phyloP scores from a whole-genome alignment of 352 stramenopile genomes.

The Globisporangium heterothallicum region DNA sequence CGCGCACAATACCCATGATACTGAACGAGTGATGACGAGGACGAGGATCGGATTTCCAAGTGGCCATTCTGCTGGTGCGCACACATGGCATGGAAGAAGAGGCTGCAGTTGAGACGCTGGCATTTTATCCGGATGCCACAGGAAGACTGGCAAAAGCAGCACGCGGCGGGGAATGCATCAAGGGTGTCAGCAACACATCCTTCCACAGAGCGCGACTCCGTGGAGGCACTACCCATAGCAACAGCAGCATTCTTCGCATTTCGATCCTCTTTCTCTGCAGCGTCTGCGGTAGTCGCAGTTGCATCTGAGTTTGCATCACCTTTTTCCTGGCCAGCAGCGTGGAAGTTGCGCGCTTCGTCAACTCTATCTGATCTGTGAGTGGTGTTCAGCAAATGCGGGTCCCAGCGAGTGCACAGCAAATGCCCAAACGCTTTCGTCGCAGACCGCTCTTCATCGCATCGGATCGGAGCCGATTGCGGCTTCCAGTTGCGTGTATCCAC shows the following conservation, averaged over 20 bases:
- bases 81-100: conserved; percentile 68
- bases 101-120: conserved; percentile 37
- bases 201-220: background rate
- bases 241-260: background rate
- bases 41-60: conserved; percentile 20
- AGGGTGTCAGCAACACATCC: background rate
- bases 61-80: conserved; percentile 30
- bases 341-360: conserved; percentile 16
- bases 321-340: background rate
- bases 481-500: conserved; percentile 19
- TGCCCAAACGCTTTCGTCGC: conserved; percentile 26
- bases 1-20: conserved; percentile 70
- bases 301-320: conserved; percentile 8
- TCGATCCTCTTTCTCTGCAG: background rate
- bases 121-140: conserved; percentile 52
- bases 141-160: conserved; percentile 43
- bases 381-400: conserved; percentile 27
- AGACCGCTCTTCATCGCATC: background rate
- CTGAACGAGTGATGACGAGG: conserved; percentile 21
- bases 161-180: conserved; percentile 20
- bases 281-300: background rate
- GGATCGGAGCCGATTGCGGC: background rate
- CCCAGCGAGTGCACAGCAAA: conserved; percentile 43
- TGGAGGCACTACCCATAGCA: background rate
- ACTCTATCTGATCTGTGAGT: background rate